Conservation (phyloP, 805 yeast species). For the Kodamaea kaohsiungensis region DNA sequence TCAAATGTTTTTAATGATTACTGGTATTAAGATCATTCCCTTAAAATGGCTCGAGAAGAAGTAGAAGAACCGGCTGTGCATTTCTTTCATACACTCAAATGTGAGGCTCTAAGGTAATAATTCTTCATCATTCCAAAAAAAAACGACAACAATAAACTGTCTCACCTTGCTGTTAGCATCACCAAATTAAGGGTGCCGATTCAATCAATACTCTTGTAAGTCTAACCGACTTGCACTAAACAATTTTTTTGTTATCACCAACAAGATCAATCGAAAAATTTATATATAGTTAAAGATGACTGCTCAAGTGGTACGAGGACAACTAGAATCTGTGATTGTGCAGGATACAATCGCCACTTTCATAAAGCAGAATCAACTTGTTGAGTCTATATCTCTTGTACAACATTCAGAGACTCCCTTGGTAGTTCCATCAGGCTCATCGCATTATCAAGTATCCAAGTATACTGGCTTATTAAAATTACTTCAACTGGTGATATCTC, state of each 20-base stretch:
- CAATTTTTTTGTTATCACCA: not conserved
- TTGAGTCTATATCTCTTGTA: conserved; percentile 1
- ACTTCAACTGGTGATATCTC: not conserved
- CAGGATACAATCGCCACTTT: not conserved
- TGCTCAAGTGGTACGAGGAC: not conserved
- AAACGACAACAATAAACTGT: too few species aligned
- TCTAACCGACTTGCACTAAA: too few species aligned
- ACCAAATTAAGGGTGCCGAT: too few species aligned
- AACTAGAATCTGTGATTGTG: not conserved
- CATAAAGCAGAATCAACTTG: not conserved
- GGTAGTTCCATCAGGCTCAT: not conserved
- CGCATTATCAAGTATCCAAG: not conserved
- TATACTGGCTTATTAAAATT: not conserved
- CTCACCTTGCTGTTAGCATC: too few species aligned
- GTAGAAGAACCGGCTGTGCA: too few species aligned
- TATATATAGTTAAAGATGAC: not conserved
- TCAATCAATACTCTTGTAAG: too few species aligned
- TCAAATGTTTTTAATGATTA: too few species aligned
- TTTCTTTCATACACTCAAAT: too few species aligned
- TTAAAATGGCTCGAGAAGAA: too few species aligned
- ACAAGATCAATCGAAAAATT: not conserved
- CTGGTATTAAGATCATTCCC: too few species aligned
- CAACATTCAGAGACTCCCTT: not conserved
- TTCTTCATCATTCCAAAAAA: too few species aligned
- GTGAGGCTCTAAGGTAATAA: too few species aligned